Evolutionary conservation across 2,329 filamentous ascomycete genomes (phyloP).

Genomic region (Coniochaeta sp.): DNA sequence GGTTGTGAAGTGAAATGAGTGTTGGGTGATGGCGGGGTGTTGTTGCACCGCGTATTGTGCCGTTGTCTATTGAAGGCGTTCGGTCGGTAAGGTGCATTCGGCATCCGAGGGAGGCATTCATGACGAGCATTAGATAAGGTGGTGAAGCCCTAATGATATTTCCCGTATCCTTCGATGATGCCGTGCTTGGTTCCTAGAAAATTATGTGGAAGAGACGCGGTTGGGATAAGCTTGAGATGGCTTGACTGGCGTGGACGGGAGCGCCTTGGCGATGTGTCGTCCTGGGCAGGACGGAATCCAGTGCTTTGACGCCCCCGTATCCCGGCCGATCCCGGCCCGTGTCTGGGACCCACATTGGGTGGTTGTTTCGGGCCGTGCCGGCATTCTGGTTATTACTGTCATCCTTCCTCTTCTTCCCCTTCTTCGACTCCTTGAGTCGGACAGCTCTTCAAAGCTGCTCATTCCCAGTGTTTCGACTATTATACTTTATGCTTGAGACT

Average conservation of each 20-base stretch:
- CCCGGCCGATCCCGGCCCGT: too few relatives aligned
- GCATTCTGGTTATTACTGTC: neutral
- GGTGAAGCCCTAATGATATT: too few relatives aligned
- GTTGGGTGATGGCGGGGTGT: neutral
- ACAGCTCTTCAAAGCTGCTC: too few relatives aligned
- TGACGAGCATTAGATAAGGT: too few relatives aligned
- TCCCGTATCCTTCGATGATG: too few relatives aligned
- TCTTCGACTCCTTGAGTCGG: neutral
- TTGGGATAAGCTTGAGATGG: neutral
- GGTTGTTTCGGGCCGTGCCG: neutral
- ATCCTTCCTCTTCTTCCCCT: neutral
- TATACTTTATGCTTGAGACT: neutral
- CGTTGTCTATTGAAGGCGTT: neutral
- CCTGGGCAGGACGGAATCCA: too few relatives aligned
- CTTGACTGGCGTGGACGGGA: neutral
- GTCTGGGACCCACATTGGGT: neutral
- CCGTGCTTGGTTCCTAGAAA: too few relatives aligned
- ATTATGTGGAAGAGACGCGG: neutral
- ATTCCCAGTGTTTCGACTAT: neutral
- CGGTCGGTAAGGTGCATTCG: neutral
- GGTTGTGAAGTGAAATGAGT: too few relatives aligned
- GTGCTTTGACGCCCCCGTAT: too few relatives aligned
- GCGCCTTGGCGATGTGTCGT: neutral
- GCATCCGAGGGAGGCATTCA: too few relatives aligned
- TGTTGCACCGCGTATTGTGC: slow-evolving; percentile 1